These are phyloP conservation scores for Fusarium subglutinans DNA, from an alignment of 2,329 filamentous ascomycete genomes.

Conservation along the genomic window DNA sequence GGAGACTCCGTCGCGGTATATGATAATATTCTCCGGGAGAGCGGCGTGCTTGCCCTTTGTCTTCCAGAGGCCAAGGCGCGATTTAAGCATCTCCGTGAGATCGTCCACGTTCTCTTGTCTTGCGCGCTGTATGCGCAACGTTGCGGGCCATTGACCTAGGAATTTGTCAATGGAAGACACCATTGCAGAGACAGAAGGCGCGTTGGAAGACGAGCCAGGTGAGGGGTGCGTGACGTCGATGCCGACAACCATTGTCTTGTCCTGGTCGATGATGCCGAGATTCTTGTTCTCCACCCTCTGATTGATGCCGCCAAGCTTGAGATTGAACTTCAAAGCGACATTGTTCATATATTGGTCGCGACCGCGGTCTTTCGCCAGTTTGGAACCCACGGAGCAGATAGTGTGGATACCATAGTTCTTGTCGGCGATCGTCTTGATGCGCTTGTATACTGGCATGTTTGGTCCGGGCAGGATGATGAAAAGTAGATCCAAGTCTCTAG, in stretches of 20 bases:
- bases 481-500: neutral
- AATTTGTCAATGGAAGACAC: neutral
- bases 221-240: neutral
- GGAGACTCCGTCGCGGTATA: neutral
- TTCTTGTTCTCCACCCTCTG: neutral
- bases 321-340: neutral
- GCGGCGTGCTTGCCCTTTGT: neutral
- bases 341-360: neutral
- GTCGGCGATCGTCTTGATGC: neutral
- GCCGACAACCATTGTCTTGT: neutral
- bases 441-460: neutral
- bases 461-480: neutral
- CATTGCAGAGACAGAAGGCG: neutral
- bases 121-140: neutral
- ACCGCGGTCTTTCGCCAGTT: neutral
- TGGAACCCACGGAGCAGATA: neutral
- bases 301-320: neutral
- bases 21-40: neutral
- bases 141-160: neutral
- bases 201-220: neutral
- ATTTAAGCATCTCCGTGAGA: neutral
- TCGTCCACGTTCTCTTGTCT: neutral
- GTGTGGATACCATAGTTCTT: neutral
- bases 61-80: neutral
- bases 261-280: neutral